A percentile compares a stretch with the other conserved stretches of the same genome.
Conservation (phyloP, 139 green algal genomes). For the Closterium sp. region DNA sequence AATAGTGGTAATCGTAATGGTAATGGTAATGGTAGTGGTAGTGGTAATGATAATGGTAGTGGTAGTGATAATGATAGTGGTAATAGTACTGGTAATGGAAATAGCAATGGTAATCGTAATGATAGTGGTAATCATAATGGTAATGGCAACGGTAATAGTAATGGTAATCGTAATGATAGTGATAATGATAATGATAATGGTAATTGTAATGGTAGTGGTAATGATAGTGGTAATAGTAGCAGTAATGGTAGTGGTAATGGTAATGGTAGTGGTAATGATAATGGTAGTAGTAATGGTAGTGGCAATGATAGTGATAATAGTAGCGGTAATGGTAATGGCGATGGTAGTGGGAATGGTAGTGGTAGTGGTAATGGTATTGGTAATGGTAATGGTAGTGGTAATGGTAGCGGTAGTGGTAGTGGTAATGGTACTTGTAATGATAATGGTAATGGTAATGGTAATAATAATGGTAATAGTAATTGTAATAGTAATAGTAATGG, state of each 20-base stretch:
- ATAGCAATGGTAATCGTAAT: background rate
- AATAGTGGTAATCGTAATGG: slow-evolving; percentile 8
- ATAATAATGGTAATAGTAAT: background rate
- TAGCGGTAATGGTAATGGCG: background rate
- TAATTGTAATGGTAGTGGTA: slow-evolving; percentile 11
- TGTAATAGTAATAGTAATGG: too few species aligned
- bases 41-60: slow-evolving; percentile 12
- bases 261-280: background rate
- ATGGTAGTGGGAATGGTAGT: background rate
- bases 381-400: background rate
- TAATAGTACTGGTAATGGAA: slow-evolving; percentile 1
- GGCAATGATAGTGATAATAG: background rate
- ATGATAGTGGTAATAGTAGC: background rate
- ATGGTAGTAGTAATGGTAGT: background rate
- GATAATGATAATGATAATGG: slow-evolving; percentile 6
- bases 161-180: background rate
- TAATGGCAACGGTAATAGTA: background rate
- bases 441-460: background rate
- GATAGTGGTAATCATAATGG: background rate
- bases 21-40: slow-evolving; percentile 19
- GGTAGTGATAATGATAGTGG: background rate
- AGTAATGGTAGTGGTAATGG: background rate
- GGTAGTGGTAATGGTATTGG: background rate
- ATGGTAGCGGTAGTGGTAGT: background rate
- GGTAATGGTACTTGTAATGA: background rate